Evolutionary conservation across 2,329 filamentous ascomycete species (phyloP).

Genomic region (Fusarium xyrophilum): DNA sequence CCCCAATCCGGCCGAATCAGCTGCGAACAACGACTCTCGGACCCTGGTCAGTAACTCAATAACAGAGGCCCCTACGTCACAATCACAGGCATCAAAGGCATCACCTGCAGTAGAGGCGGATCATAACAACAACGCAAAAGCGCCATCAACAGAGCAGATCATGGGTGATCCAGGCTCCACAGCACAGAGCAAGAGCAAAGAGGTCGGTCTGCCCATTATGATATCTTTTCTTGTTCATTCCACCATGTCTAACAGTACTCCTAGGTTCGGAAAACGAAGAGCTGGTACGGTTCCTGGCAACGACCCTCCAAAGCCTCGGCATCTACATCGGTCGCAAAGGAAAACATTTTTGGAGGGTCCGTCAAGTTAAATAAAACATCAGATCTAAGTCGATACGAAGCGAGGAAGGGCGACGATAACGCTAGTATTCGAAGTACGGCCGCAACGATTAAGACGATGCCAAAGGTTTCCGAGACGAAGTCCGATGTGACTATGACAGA

Average conservation of each 20-base stretch:
- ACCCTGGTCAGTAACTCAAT: conserved; percentile 25
- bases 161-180: conserved; percentile 12
- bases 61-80: conserved; percentile 40
- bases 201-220: conserved; percentile 13
- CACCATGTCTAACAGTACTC: conserved; percentile 4
- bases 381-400: conserved; percentile 61
- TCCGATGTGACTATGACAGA: conserved; percentile 27
- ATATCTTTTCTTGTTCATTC: background rate
- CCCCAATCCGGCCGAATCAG: conserved; percentile 40
- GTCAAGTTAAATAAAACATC: conserved; percentile 54
- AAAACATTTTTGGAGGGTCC: conserved; percentile 66
- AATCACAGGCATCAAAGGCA: conserved; percentile 35
- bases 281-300: conserved; percentile 71
- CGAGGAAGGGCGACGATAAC: conserved; percentile 48
- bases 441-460: conserved; percentile 32
- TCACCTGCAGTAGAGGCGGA: conserved; percentile 31
- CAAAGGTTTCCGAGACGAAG: conserved; percentile 40
- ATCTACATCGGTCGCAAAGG: conserved; percentile 66
- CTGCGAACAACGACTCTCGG: conserved; percentile 19
- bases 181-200: conserved; percentile 18
- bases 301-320: conserved; percentile 62
- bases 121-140: conserved; percentile 23
- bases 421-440: conserved; percentile 42
- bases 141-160: conserved; percentile 25
- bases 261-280: conserved; percentile 60